Evolutionary conservation across 805 yeast genomes (phyloP), one percentile per base, ranked within the genome.

Genomic region (Maudiozyma bulderi): DNA sequence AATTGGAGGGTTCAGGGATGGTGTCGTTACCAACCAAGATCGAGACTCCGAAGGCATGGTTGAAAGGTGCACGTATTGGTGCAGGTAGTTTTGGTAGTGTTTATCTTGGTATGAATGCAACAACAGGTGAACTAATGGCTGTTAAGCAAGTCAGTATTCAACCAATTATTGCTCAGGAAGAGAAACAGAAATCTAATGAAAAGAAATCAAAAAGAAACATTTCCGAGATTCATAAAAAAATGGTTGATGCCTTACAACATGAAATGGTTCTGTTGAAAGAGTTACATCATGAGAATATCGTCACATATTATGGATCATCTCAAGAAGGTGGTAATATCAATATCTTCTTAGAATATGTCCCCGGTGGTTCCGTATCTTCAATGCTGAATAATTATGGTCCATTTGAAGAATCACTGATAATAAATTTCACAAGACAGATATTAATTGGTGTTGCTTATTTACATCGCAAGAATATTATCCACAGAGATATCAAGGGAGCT

Each of bases 61-160:
- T 89, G 42, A 85, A 85, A 57, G 99, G 99, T 44, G 86, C 95
- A 0, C 73, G 89, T 44, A 88, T 93, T 54, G 99, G 99, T 0
- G 82, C 91, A 8, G 99, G 99, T 3, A 83, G 95, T 52, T 93
- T 89, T 72, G 99, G 98, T 33, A 82, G 87, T 1, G 99, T 93
- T 1, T 90, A 84, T 53, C 70, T 93, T 37, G 99, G 97, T 0
- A 81, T 93, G 81, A 87, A 90, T 62, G 85, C 95, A 1, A 67
- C 83, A 34, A 89, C 95, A 0, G 99, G 99, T 41, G 98, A 89
- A 62, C 72, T 93, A 46, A 87, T 91, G 95, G 99, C 98, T 0
- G 96, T 93, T 15, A 93, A 93, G 61, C 96, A 90, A 64, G 96
- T 93, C 1, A 84, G 83, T 44, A 63, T 90, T 14, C 74, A 60